Conservation (phyloP, 495 filamentous ascomycete species). For the Bombardia bombarda region DNA sequence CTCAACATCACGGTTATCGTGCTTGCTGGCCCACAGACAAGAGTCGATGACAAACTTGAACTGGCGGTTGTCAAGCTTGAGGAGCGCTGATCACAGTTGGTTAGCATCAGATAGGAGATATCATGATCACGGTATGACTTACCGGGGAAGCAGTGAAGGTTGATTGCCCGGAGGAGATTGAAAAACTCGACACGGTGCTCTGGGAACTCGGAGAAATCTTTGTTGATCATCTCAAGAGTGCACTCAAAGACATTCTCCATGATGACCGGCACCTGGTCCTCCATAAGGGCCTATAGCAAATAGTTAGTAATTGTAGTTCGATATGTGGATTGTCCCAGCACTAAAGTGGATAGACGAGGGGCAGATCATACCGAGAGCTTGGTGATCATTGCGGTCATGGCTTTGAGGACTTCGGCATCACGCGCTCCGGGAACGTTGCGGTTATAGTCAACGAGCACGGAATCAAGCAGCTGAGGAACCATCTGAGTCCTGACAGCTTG, state of each 20-base stretch:
- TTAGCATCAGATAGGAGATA: background rate
- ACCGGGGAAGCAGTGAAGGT: slow-evolving; percentile 84
- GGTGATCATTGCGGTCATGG: slow-evolving; percentile 94
- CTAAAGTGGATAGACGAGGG: too few relatives aligned
- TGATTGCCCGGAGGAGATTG: slow-evolving; percentile 90
- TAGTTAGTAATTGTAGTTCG: too few relatives aligned
- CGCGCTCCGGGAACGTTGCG: slow-evolving; percentile 93
- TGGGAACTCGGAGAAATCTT: slow-evolving; percentile 98
- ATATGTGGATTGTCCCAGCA: too few relatives aligned
- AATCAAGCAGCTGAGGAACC: slow-evolving; percentile 93
- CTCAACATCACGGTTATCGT: slow-evolving; percentile 97
- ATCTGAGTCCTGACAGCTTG: slow-evolving; percentile 89
- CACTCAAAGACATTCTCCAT: slow-evolving; percentile 99
- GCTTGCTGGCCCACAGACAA: slow-evolving; percentile 99
- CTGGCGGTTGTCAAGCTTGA: slow-evolving; percentile 87
- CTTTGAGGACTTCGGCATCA: slow-evolving; percentile 92
- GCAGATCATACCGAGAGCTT: slow-evolving; percentile 82
- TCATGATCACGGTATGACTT: background rate
- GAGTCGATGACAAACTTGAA: slow-evolving; percentile 99
- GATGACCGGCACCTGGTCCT: slow-evolving; percentile 92
- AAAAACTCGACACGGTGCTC: slow-evolving; percentile 99
- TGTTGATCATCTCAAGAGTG: slow-evolving; percentile 99
- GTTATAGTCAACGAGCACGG: slow-evolving; percentile 91
- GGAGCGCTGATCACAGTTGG: slow-evolving; percentile 49
- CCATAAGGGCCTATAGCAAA: slow-evolving; percentile 64